Conservation (phyloP, 345 rosid species). For the Firmiana major region DNA sequence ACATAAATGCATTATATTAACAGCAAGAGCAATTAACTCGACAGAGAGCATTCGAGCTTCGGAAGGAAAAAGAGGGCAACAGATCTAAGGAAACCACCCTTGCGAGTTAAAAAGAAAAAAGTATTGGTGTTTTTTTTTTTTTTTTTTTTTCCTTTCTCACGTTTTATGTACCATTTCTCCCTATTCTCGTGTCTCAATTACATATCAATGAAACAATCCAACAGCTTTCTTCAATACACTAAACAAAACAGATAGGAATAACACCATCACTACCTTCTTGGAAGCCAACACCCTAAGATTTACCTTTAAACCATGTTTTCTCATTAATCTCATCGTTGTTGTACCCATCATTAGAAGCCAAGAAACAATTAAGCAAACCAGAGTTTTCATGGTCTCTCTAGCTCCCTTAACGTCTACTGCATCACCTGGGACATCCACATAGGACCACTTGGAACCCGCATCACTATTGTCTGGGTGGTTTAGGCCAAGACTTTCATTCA, state of each 20-base stretch:
- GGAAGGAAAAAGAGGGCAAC: neutral
- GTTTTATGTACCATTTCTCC: neutral
- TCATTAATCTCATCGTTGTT: conserved; percentile 45
- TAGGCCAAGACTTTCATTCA: conserved; percentile 65
- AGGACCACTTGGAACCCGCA: conserved; percentile 38
- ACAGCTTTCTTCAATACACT: conserved; percentile 40
- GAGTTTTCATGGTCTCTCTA: conserved; percentile 37
- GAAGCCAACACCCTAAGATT: conserved; percentile 81
- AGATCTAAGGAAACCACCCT: neutral
- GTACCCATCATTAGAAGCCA: conserved; percentile 48
- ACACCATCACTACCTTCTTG: conserved; percentile 57
- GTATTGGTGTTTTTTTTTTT: neutral
- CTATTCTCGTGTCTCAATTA: neutral
- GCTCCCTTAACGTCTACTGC: conserved; percentile 37
- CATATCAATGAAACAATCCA: conserved; percentile 25
- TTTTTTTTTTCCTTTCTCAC: neutral
- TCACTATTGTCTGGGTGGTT: conserved; percentile 25
- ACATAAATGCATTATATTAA: too few relatives aligned
- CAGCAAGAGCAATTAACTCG: too few relatives aligned
- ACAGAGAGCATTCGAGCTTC: neutral
- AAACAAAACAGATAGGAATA: conserved; percentile 41
- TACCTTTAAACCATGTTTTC: conserved; percentile 53
- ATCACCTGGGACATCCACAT: conserved; percentile 45
- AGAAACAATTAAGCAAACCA: conserved; percentile 32
- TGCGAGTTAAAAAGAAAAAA: neutral